Conservation (phyloP, 345 rosid genomes). For the Rhizophora apiculata region DNA sequence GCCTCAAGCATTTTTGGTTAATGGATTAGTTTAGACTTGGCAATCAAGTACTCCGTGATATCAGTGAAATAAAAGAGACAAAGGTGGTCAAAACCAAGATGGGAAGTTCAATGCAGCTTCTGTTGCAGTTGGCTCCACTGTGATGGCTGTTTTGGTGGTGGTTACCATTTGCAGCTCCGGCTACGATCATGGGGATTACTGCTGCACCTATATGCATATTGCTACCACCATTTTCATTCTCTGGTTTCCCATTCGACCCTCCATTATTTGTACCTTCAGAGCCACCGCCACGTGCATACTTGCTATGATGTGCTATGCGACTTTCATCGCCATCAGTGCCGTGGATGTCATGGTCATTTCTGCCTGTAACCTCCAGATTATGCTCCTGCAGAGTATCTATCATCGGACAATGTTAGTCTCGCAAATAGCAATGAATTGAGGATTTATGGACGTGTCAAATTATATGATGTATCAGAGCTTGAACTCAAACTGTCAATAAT, state of each 20-base stretch:
- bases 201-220: not conserved
- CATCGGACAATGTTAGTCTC: too few species aligned
- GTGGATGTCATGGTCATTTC: not conserved
- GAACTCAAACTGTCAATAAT: too few species aligned
- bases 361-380: too few species aligned
- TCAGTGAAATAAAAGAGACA: not conserved
- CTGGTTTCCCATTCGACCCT: not conserved
- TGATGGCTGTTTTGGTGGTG: not conserved
- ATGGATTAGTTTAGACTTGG: too few species aligned
- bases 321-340: not conserved
- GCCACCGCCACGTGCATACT: not conserved
- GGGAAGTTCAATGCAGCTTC: not conserved
- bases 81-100: not conserved
- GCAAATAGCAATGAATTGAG: too few species aligned
- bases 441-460: too few species aligned
- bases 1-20: too few species aligned
- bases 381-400: too few species aligned
- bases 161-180: not conserved
- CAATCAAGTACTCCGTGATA: too few species aligned
- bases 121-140: not conserved
- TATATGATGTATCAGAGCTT: too few species aligned
- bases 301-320: not conserved
- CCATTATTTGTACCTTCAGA: not conserved
- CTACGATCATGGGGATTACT: not conserved
- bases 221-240: not conserved